Evolutionary conservation across 345 rosid species (phyloP), one percentile per base, ranked within the genome.

Genomic region (Sonneratia caseolaris): DNA sequence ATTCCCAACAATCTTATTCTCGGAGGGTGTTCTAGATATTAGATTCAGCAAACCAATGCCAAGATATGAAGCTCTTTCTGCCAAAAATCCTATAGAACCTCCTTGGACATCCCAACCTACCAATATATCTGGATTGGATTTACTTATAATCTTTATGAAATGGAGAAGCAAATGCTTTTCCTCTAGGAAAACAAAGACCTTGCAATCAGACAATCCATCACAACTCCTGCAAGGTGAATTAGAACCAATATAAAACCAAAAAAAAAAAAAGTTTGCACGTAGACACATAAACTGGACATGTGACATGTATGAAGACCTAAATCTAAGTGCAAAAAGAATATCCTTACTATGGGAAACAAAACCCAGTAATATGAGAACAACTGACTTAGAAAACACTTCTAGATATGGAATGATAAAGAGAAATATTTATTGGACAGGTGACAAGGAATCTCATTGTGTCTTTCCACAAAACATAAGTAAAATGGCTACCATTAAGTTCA

Each of bases 71-170:
- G 97, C 95, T 82, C 98, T 85, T 87, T 91, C 98, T 73, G 97
- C 97, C 73, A 94, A 82, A 87, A 84, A 90, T 73, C 97, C 98
- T 80, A 94, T 83, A 79, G 98, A 94, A 79, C 92, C 84, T 55
- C 92, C 87, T 82, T 94, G 98, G 69, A 91, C 79, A 82, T 94
- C 97, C 98, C 98, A 94, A 49, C 97, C 97, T 83, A 90, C 75
- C 71, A 94, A 67, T 67, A 94, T 76, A 79, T 94, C 98, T 24
- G 98, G 97, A 82, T 94, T 92, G 75, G 79, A 81, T 70, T 81
- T 83, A 74, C 80, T 70, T 40, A 94, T 66, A 66, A 84, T 77
- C 77, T 82, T 81, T 53, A 81, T 77, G 67, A 91, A 85, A 78
- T 81, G 85, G 66, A 74, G 74, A 79, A 91, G 77, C 45, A 94